Base-by-base conservation (phyloP, 1,139 yeast species). In the Keqinozyma sinolaborantium region DNA sequence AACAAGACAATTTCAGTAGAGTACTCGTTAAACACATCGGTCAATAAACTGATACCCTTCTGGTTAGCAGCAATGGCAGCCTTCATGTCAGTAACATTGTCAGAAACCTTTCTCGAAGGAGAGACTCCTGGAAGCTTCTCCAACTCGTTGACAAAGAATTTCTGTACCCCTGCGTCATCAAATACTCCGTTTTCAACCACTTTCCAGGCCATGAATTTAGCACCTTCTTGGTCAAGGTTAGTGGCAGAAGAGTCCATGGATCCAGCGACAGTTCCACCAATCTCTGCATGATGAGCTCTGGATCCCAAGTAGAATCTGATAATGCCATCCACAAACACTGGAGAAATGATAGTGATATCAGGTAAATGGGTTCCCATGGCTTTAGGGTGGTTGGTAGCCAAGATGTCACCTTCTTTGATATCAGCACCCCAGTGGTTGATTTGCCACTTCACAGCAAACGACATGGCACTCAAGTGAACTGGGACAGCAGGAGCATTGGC, bases 401-500 rank as follows among this genome's bases (percentile, higher is more conserved):
- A 54, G 2, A 83, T 88, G 57, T 83, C 92, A 19, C 94, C 94
- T 5, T 73, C 77, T 31, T 71, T 58, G 37, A 76, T 51, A 28
- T 73, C 60, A 9, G 75, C 81, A 34, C 70, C 58, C 90, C 90
- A 83, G 16, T 73, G 37, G 28, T 75, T 64, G 25, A 73, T 73
- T 51, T 83, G 90, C 10, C 75, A 79, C 31, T 73, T 70, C 7
- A 83, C 83, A 18, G 87, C 85, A 30, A 83, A 78, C 0, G 88
- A 80, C 95, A 84, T 84, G 2, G 94, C 83, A 2, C 95, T 94
- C 38, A 84, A 59, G 50, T 84, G 95, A 24, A 83, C 88, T 0
- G 95, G 95, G 31, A 84, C 83, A 53, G 84, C 92, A 1, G 92
- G 94, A 0, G 94, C 94, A 57, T 83, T 83, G 4, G 94, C 92